Evolutionary conservation across 495 filamentous ascomycete species (phyloP).

Genomic region (Hypoxylon lenormandii): DNA sequence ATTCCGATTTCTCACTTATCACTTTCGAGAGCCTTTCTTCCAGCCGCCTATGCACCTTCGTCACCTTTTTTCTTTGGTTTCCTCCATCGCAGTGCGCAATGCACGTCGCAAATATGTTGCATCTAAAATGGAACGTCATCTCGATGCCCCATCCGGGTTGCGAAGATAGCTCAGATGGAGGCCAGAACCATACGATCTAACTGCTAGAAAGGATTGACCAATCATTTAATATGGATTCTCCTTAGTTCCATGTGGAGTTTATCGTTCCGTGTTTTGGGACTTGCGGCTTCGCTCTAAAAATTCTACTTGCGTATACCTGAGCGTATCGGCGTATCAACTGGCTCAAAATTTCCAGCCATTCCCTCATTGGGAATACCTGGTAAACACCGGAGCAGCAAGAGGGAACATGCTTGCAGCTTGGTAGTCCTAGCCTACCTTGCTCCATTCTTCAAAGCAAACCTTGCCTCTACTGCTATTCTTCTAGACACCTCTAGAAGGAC

Average conservation of each 20-base stretch:
- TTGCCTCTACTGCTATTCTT: slow-evolving; percentile 15
- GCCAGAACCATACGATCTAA: slow-evolving; percentile 40
- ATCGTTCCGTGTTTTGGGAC: slow-evolving; percentile 31
- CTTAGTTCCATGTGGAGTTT: slow-evolving; percentile 19
- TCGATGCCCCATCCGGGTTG: slow-evolving; percentile 26
- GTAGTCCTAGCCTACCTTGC: slow-evolving; percentile 8
- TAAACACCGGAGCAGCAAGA: slow-evolving; percentile 32
- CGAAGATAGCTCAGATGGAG: slow-evolving; percentile 11
- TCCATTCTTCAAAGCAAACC: slow-evolving; percentile 6
- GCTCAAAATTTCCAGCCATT: slow-evolving; percentile 37
- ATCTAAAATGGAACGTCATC: slow-evolving; percentile 41
- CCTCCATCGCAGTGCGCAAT: slow-evolving; percentile 22
- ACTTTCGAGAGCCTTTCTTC: slow-evolving; percentile 3
- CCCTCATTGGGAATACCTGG: slow-evolving; percentile 33
- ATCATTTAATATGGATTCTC: slow-evolving; percentile 43
- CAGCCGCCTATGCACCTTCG: slow-evolving; percentile 31
- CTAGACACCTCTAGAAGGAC: slow-evolving; percentile 37
- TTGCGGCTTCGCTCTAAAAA: slow-evolving; percentile 45
- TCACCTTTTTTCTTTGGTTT: slow-evolving; percentile 31
- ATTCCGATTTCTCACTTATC: slow-evolving; percentile 16
- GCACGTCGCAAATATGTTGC: slow-evolving; percentile 21
- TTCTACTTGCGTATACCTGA: slow-evolving; percentile 21
- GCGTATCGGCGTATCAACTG: slow-evolving; percentile 42
- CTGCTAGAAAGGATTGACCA: slow-evolving; percentile 25
- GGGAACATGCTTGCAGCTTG: slow-evolving; percentile 13